phyloP scores from a whole-genome alignment of 2,329 filamentous ascomycete genomes.

The Clarireedia homoeocarpa region DNA sequence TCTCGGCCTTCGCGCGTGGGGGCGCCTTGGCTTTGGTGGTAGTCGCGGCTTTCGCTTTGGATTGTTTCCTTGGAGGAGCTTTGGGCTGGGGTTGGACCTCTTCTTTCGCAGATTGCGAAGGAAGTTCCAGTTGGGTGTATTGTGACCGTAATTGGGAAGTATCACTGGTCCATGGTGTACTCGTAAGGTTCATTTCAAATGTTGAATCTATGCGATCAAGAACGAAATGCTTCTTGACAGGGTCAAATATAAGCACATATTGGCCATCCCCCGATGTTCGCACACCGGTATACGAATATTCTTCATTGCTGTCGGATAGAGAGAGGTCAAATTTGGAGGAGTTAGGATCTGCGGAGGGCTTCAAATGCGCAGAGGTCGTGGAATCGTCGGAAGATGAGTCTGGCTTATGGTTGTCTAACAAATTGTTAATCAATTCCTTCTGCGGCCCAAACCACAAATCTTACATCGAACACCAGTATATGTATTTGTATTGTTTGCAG shows the following conservation, averaged over 20 bases:
- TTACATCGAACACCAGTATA: conserved; percentile 55
- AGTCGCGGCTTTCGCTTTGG: conserved; percentile 24
- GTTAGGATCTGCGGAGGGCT: conserved; percentile 34
- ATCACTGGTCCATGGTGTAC: conserved; percentile 58
- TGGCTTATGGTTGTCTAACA: conserved; percentile 55
- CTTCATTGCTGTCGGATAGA: conserved; percentile 43
- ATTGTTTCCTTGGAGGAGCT: conserved; percentile 18
- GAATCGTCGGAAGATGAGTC: conserved; percentile 41
- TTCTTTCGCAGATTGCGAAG: background rate
- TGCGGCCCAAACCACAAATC: conserved; percentile 18
- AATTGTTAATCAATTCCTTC: conserved; percentile 12
- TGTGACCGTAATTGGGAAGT: conserved; percentile 55
- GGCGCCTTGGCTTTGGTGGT: conserved; percentile 24
- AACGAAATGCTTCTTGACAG: conserved; percentile 65
- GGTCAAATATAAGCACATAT: conserved; percentile 69
- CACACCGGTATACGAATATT: conserved; percentile 53
- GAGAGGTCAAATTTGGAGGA: conserved; percentile 39
- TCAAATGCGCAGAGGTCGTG: conserved; percentile 38
- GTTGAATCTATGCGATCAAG: conserved; percentile 75
- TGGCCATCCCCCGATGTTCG: conserved; percentile 48
- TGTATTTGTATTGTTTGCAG: conserved; percentile 48
- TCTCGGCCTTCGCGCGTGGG: conserved; percentile 26
- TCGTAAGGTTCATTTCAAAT: conserved; percentile 79
- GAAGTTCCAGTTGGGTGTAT: conserved; percentile 51
- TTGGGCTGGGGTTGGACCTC: conserved; percentile 11